Conservation (phyloP, 768 basidiomycete genomes). For the Krasilnikovozyma curviuscula region DNA sequence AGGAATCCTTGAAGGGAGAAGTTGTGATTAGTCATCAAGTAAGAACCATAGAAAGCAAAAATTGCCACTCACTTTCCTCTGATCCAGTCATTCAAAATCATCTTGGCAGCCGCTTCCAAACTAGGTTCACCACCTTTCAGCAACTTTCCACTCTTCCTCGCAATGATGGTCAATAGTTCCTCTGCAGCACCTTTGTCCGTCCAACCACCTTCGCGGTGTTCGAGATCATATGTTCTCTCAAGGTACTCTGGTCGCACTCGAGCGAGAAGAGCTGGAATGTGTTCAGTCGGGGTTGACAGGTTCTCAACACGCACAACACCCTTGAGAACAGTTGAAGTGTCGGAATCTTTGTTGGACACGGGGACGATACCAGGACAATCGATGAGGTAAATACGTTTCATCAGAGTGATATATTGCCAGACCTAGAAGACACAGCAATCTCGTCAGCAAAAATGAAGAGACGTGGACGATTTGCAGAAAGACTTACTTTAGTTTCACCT, state of each 20-base stretch:
- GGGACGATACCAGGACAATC: conserved; percentile 98
- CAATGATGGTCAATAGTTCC: conserved; percentile 62
- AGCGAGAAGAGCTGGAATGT: conserved; percentile 67
- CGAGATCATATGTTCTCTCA: conserved; percentile 35
- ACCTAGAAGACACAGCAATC: conserved; percentile 30
- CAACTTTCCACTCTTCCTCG: conserved; percentile 75
- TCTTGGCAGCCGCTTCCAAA: conserved; percentile 76
- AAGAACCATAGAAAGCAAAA: neutral
- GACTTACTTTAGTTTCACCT: conserved; percentile 70
- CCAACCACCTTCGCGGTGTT: conserved; percentile 26
- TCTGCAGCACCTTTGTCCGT: conserved; percentile 41
- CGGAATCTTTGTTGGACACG: conserved; percentile 71
- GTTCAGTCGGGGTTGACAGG: conserved; percentile 74
- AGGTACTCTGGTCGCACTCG: conserved; percentile 89
- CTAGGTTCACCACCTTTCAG: conserved; percentile 91
- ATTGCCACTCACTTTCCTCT: conserved; percentile 41
- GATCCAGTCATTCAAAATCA: conserved; percentile 83
- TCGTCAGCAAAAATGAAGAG: neutral
- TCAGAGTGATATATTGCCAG: conserved; percentile 99
- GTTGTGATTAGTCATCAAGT: too few relatives aligned
- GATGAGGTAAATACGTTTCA: conserved; percentile 89
- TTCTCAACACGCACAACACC: conserved; percentile 94
- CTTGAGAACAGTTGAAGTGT: conserved; percentile 82
- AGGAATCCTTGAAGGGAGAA: conserved; percentile 38
- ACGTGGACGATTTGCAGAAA: neutral